phyloP scores from a whole-genome alignment of 495 filamentous ascomycete species.

The Aspergillus carlsbadensis region DNA sequence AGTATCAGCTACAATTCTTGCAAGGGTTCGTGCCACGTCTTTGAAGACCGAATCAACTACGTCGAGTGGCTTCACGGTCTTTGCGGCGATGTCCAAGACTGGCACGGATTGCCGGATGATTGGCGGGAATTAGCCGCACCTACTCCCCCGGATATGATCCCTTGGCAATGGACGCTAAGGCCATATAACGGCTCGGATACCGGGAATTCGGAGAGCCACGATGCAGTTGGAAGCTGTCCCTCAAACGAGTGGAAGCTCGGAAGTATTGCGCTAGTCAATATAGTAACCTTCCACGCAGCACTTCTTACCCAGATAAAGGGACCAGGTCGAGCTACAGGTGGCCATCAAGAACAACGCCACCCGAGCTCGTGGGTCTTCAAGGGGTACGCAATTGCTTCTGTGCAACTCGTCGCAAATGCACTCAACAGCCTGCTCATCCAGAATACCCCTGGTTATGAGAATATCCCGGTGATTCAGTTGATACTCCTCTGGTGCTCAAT shows the following conservation, averaged over 20 bases:
- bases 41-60: conserved; percentile 18
- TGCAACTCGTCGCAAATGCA: conserved; percentile 15
- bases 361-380: conserved; percentile 14
- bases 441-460: conserved; percentile 13
- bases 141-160: conserved; percentile 15
- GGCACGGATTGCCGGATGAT: conserved; percentile 18
- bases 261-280: conserved; percentile 16
- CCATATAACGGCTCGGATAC: conserved; percentile 9
- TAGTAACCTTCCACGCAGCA: conserved; percentile 13
- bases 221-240: conserved; percentile 9
- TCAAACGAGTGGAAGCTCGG: conserved; percentile 12
- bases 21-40: conserved; percentile 16
- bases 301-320: conserved; percentile 9
- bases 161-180: conserved; percentile 18
- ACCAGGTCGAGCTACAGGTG: conserved; percentile 1
- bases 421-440: conserved; percentile 11
- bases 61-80: conserved; percentile 19
- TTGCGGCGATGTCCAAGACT: conserved; percentile 16
- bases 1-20: conserved; percentile 18
- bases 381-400: conserved; percentile 11
- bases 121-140: conserved; percentile 17
- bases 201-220: background rate
- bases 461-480: conserved; percentile 13
- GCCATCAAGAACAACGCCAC: background rate
- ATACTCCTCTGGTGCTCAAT: conserved; percentile 20